A percentile compares a stretch with the other conserved stretches of the same genome.
Evolutionary conservation across 441 rosid genomes (phyloP).

Genomic region (Pelargonium australe): DNA sequence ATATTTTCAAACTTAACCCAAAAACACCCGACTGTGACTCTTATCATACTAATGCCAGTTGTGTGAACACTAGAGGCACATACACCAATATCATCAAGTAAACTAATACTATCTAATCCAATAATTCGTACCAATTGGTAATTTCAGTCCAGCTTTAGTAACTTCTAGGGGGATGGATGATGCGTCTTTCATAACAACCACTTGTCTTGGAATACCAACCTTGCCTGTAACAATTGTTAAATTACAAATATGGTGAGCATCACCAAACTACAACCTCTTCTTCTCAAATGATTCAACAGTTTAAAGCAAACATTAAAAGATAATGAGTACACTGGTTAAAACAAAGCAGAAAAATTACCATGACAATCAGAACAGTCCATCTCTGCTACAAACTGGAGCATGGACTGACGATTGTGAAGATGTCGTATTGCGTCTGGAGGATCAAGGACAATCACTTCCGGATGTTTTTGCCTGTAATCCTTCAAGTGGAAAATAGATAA

Average conservation of each 20-base stretch:
- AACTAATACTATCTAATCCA: background rate
- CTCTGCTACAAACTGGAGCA: slow-evolving; percentile 85
- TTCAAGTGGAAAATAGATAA: slow-evolving; percentile 16
- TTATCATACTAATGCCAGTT: too few relatives aligned
- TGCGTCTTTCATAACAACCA: slow-evolving; percentile 67
- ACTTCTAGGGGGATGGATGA: slow-evolving; percentile 65
- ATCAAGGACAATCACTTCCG: slow-evolving; percentile 83
- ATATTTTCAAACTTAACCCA: too few relatives aligned
- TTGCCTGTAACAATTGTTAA: slow-evolving; percentile 44
- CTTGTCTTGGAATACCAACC: slow-evolving; percentile 66
- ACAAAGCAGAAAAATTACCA: slow-evolving; percentile 33
- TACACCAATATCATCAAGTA: background rate
- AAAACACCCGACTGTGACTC: too few relatives aligned
- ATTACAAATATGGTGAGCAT: slow-evolving; percentile 12
- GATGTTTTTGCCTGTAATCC: slow-evolving; percentile 60
- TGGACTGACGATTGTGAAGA: slow-evolving; percentile 74
- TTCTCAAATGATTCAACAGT: background rate
- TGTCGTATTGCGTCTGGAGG: slow-evolving; percentile 89
- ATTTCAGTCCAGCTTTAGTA: slow-evolving; percentile 59
- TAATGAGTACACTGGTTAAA: background rate
- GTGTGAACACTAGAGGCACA: background rate
- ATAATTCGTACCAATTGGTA: slow-evolving; percentile 61
- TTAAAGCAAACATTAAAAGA: too few relatives aligned
- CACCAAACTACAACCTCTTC: background rate
- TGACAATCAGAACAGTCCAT: slow-evolving; percentile 56